Base-by-base conservation (phyloP, 2,329 filamentous ascomycete species). In the Curvularia lunata region DNA sequence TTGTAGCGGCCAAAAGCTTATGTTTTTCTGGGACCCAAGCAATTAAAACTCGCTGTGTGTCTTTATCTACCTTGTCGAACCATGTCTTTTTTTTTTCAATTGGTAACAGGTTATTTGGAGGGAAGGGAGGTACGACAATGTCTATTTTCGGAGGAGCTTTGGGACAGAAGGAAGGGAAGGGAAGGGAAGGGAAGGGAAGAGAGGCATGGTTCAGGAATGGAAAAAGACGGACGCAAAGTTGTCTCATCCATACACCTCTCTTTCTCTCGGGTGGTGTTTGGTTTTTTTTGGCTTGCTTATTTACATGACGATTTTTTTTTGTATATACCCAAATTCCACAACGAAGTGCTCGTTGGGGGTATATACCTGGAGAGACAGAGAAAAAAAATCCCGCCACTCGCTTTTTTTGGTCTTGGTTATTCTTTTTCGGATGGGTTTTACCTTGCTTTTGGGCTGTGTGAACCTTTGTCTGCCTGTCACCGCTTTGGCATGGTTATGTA, bases 281-380 rank as follows among this genome's bases (percentile, higher is more conserved):
- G 25, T 5, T 10, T 37, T 37, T 37, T 25, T 48, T 6, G 27
- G 30, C 25, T 28, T 23, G 28, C 10, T 32, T 43, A 18, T 46
- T 46, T 27, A 27, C 46, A 16, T 34, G 18, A 25, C 21, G 21
- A 4, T 34, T 16, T 34, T 34, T 16, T 50, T 55, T 42, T 42
- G 40, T 42, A 34, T 54, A 48, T 55, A 58, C 56, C 51, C 46
- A 55, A 5, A n/a, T 54, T 42, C 51, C 46, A 47, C 46, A 54
- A 54, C 56, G 56, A 58, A 58, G 56, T 58, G 56, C 51, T 58
- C 56, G 56, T 55, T 58, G 51, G 27, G 47, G 49, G 32, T 49
- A 28, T 37, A 45, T 30, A 18, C 16, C 16, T n/a, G 34, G 16
- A 18, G 34, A 37, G 25, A 27, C 6, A 8, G 16, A 18, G 34